Conservation (phyloP, 768 basidiomycete genomes). For the Lepiota brunneoincarnata region DNA sequence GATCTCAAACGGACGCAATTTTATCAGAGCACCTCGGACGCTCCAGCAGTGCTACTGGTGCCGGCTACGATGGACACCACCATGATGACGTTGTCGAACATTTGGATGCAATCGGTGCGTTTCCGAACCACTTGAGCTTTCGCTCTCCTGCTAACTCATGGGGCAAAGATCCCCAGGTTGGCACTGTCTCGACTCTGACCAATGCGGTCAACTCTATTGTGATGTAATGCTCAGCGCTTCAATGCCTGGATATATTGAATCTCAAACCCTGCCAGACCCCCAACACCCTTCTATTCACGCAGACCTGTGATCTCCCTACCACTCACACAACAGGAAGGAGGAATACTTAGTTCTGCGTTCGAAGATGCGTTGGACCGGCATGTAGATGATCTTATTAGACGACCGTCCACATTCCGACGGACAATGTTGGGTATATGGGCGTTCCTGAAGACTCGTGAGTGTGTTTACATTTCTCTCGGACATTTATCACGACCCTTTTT, state of each 20-base stretch:
- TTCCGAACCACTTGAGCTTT: not conserved
- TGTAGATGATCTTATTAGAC: conserved; percentile 71
- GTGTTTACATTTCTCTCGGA: not conserved
- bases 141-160: conserved; percentile 6
- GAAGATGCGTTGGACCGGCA: conserved; percentile 65
- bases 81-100: conserved; percentile 83
- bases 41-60: not conserved
- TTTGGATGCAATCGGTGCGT: conserved; percentile 72
- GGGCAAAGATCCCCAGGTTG: conserved; percentile 63
- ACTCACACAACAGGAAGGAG: conserved; percentile 29
- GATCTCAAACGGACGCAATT: not conserved
- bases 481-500: not conserved
- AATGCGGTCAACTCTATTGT: conserved; percentile 81
- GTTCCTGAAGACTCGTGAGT: conserved; percentile 80
- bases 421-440: conserved; percentile 73
- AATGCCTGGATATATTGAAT: not conserved
- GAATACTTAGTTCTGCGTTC: conserved; percentile 28
- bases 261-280: conserved; percentile 45
- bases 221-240: conserved; percentile 40
- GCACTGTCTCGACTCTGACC: conserved; percentile 70
- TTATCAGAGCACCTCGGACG: not conserved
- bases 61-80: conserved; percentile 38
- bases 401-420: conserved; percentile 55
- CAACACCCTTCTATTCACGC: conserved; percentile 64
- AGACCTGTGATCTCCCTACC: conserved; percentile 62